Base-by-base conservation (phyloP, 2,329 filamentous ascomycete genomes). In the Hymenoscyphus scutula region DNA sequence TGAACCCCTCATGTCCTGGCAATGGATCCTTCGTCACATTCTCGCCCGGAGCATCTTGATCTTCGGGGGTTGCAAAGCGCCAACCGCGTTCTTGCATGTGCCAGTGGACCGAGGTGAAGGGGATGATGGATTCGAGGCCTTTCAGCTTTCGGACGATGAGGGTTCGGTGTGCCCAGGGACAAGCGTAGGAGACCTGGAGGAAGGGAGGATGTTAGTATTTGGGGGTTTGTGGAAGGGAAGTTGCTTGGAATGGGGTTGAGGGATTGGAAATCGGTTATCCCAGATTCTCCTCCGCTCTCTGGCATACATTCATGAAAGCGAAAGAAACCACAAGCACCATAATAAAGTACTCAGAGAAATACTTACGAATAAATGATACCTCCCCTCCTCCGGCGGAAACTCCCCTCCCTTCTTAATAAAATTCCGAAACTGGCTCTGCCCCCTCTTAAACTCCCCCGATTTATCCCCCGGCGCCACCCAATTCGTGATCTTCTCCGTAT, bases 371-470 rank as follows among this genome's bases (percentile, higher is more conserved):
- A 99, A 86, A 78, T 99, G 95, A 76, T 99, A 99, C 61, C 95
- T 84, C 59, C 84, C 91, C 78, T 91, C 91, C 78, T 98, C 94
- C 80, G 86, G 71, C 85, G 86, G 75, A 64, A 89, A 91, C 68
- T 88, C 78, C 3, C 87, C 85, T 41, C 81, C 82, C 5, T 84
- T 77, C 68, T 88, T 79, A 67, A 90, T 86, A 72, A 78, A 79
- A 85, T 74, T 84, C 63, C 95, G 87, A 78, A 98, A 98, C 61
- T 86, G 83, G 64, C 91, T 95, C 66, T 83, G 82, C 75, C 92
- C 90, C 65, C 94, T 89, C 80, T 97, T 97, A 83, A 96, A 98
- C 78, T 97, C 92, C 76, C 94, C 94, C 19, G 86, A 85, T 74
- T 86, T 90, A 79, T 95, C 91, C 70, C 82, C 82, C 54, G 85